Percentiles rank a stretch among this genome's conserved stretches.
Conservation (phyloP, 805 yeast genomes). For the Yarrowia yakushimensis region DNA sequence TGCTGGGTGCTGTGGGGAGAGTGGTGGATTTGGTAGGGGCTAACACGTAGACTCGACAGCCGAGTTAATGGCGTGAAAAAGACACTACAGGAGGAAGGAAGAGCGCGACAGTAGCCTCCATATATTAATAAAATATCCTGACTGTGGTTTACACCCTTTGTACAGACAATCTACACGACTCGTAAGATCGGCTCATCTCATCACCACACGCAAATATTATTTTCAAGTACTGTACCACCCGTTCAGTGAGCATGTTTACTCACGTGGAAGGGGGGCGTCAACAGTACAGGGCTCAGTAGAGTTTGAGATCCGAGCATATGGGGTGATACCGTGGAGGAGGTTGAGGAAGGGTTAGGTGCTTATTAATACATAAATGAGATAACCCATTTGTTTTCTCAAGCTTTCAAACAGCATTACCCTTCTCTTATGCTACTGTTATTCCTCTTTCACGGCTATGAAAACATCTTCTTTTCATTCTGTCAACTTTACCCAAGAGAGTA, state of each 20-base stretch:
- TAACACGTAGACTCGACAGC: neutral
- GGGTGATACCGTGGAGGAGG: neutral
- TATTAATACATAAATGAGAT: neutral
- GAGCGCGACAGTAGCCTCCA: too few species aligned
- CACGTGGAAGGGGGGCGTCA: conserved; percentile 13
- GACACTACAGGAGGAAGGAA: neutral
- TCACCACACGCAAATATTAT: neutral
- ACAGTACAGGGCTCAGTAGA: neutral
- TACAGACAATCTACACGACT: too few species aligned
- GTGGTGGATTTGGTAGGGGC: conserved; percentile 7
- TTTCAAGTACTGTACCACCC: neutral
- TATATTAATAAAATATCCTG: too few species aligned
- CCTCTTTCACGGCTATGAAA: neutral
- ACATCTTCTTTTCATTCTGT: neutral
- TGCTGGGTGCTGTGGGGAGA: conserved; percentile 1
- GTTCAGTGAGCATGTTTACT: neutral
- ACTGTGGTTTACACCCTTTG: too few species aligned
- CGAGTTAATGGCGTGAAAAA: neutral
- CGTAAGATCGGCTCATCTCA: neutral
- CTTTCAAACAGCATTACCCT: too few species aligned
- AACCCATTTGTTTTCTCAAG: too few species aligned
- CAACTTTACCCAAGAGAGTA: neutral
- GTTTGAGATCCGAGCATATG: neutral
- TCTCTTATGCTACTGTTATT: too few species aligned
- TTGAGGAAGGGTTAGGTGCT: neutral